Evolutionary conservation across 2,329 filamentous ascomycete genomes (phyloP).

Genomic region (Colletotrichum tropicicola): DNA sequence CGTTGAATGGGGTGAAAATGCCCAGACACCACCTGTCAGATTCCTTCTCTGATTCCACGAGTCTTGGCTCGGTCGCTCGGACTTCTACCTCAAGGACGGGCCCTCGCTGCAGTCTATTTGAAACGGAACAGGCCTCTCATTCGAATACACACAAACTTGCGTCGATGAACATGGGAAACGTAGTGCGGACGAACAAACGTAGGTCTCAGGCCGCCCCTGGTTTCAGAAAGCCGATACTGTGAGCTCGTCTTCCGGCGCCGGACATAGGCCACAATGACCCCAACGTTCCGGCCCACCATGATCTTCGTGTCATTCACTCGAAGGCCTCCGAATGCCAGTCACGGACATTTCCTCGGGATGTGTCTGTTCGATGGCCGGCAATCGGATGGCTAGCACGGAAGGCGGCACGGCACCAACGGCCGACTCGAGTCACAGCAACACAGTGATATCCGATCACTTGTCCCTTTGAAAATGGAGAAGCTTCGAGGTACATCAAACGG

Average conservation of each 20-base stretch:
- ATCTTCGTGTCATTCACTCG: too few species aligned
- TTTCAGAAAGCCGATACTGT: too few species aligned
- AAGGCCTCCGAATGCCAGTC: not conserved
- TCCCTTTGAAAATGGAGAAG: too few species aligned
- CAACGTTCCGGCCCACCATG: too few species aligned
- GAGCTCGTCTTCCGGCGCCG: not conserved
- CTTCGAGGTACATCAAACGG: not conserved
- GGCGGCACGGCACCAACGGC: not conserved
- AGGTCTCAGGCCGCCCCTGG: not conserved
- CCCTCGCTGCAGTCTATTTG: not conserved
- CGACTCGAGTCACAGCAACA: too few species aligned
- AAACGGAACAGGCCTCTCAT: constrained; percentile 1
- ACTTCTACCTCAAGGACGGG: not conserved
- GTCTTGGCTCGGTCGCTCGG: constrained; percentile 10
- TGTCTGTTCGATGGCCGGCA: not conserved
- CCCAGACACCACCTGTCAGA: constrained; percentile 9
- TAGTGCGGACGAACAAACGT: not conserved
- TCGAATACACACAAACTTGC: not conserved
- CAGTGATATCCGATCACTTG: too few species aligned
- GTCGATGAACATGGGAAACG: not conserved
- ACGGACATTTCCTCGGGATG: not conserved
- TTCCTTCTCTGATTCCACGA: not conserved
- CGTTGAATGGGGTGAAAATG: not conserved
- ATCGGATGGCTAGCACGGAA: not conserved
- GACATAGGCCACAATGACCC: not conserved